Base-by-base conservation (phyloP, 139 green algal genomes). In the Ettlia oleoabundans region DNA sequence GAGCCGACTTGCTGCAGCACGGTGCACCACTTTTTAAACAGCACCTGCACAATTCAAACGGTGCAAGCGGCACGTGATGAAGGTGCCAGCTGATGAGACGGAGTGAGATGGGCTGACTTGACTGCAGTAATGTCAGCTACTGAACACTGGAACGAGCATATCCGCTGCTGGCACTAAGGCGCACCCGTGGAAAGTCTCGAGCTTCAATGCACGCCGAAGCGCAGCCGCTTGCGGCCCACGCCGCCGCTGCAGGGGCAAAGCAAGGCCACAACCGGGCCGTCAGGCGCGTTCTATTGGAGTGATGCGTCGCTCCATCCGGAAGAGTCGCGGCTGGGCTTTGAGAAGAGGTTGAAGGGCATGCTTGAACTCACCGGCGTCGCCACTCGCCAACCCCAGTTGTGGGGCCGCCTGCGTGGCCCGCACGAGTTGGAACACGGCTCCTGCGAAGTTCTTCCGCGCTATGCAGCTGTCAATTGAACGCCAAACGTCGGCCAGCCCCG, bases 1-100 rank as follows among this genome's bases (percentile, higher is more conserved):
- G 19, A 6, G 22, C 22, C 73, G 21, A 28, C 53, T 52, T 68
- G 73, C 73, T 80, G 73, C 73, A 80, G 73, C 52, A 80, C 52
- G 6, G 18, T 13, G 32, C 63, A 38, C 73, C 73, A 80, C 53
- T 38, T 32, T 8, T 35, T 13, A 33, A 80, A 80, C 52, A 80
- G 35, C 0, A 30, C 73, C 73, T 80, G 73, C n/a, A n/a, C n/a
- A n/a, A n/a, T n/a, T n/a, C n/a, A n/a, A n/a, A n/a, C n/a, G n/a
- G n/a, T n/a, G n/a, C n/a, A n/a, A n/a, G n/a, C n/a, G n/a, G n/a
- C n/a, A n/a, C n/a, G n/a, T n/a, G n/a, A n/a, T n/a, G n/a, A n/a
- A n/a, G n/a, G n/a, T n/a, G n/a, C n/a, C n/a, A 51, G 47, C 15
- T 13, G 26, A 26, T 35, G 24, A 33, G 66, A 21, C 19, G 66